These are phyloP conservation scores for Amaranthus tricolor DNA, from an alignment of 179 eudicot genomes.

Conservation along the genomic window DNA sequence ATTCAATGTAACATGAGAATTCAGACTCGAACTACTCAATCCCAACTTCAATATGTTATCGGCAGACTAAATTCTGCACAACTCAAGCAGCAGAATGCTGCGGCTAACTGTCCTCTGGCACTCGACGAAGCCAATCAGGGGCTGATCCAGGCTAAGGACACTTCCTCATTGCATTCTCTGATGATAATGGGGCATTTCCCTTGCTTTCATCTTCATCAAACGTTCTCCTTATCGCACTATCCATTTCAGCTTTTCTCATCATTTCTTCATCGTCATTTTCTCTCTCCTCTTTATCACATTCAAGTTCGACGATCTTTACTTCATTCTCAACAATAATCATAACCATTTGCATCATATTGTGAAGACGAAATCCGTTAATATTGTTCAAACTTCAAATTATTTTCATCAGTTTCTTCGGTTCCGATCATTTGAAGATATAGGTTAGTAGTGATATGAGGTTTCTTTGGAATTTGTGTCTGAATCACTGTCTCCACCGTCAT, in stretches of 20 bases:
- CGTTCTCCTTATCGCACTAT: no score
- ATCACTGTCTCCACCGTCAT: conserved; percentile 48
- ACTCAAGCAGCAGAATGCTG: no score
- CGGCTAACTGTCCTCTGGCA: no score
- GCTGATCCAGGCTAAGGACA: no score
- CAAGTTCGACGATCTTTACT: conserved; percentile 41
- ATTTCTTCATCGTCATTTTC: conserved; percentile 32
- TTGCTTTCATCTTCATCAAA: no score
- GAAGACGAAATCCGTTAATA: conserved; percentile 13
- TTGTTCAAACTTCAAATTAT: background rate
- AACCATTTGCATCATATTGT: background rate
- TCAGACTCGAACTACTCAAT: no score
- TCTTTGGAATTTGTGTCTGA: conserved; percentile 58
- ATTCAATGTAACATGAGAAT: no score
- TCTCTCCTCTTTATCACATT: conserved; percentile 27
- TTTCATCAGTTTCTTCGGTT: conserved; percentile 25
- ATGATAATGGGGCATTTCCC: no score
- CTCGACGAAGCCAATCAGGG: no score
- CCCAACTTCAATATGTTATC: no score
- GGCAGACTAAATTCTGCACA: no score
- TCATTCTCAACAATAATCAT: conserved; percentile 30
- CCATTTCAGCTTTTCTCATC: conserved; percentile 38
- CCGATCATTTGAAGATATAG: conserved; percentile 40
- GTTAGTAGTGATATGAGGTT: conserved; percentile 55
- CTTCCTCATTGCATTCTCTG: no score